Percentiles rank a stretch among this genome's conserved stretches.
Conservation (phyloP, 257 asterid genomes). For the Voacanga thouarsii region DNA sequence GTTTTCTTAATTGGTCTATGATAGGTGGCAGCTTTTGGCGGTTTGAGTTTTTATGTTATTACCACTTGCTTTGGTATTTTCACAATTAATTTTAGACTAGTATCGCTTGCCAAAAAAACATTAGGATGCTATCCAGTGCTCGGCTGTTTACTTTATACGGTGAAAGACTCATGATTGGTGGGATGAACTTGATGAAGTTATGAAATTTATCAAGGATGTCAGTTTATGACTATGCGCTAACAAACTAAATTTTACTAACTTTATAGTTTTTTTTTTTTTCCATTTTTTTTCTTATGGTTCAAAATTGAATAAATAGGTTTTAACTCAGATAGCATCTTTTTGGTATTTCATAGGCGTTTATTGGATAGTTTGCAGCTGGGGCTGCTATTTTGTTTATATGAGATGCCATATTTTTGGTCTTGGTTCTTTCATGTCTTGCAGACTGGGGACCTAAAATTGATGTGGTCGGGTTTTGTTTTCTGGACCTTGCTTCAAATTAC, state of each 20-base stretch:
- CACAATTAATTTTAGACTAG: too few species aligned
- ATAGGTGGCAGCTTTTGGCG: not conserved
- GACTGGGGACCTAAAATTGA: slow-evolving; percentile 95
- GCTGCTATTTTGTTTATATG: not conserved
- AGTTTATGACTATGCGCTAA: not conserved
- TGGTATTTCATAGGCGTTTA: not conserved
- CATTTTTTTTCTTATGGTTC: not conserved
- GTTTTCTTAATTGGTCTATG: not conserved
- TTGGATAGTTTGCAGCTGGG: not conserved
- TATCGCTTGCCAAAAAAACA: not conserved
- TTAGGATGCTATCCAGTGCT: not conserved
- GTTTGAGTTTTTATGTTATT: too few species aligned
- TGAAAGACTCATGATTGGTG: not conserved
- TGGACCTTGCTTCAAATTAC: slow-evolving; percentile 87
- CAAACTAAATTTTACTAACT: not conserved
- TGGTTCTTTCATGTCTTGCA: slow-evolving; percentile 30
- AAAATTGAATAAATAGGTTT: not conserved
- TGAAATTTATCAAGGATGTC: not conserved
- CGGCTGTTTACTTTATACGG: not conserved
- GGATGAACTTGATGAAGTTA: not conserved
- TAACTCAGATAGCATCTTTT: not conserved
- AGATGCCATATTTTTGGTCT: not conserved
- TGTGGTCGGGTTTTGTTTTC: slow-evolving; percentile 91
- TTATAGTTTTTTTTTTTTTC: too few species aligned
- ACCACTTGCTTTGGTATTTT: too few species aligned